Conservation (phyloP, 148 eudicot genomes). For the Euryodendron excelsum region DNA sequence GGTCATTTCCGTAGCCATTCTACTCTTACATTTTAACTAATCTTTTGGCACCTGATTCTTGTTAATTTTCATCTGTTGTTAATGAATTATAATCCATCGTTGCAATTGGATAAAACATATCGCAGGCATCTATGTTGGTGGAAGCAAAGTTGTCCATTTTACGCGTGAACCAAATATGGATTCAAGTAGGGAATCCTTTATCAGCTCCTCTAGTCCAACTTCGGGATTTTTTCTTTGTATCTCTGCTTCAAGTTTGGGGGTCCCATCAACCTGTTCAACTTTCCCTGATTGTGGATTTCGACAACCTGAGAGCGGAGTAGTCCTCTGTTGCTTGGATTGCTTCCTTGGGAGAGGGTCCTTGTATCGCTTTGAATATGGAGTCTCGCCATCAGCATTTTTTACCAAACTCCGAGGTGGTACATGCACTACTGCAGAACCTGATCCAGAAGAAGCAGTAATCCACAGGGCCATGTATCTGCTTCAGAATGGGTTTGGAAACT, state of each 20-base stretch:
- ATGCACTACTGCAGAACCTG: constrained; percentile 23
- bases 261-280: constrained; percentile 18
- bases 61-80: neutral
- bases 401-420: constrained; percentile 26
- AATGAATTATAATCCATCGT: neutral
- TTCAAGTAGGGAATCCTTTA: neutral
- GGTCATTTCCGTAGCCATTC: neutral
- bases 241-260: constrained; percentile 10
- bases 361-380: constrained; percentile 23
- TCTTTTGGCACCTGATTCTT: neutral
- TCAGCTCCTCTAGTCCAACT: too few species aligned
- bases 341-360: constrained; percentile 20
- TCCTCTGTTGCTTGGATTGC: constrained; percentile 25
- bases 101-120: neutral
- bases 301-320: constrained; percentile 28
- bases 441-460: constrained; percentile 14
- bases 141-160: constrained; percentile 39
- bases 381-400: neutral
- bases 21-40: too few species aligned
- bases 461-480: constrained; percentile 20
- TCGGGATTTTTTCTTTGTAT: too few species aligned
- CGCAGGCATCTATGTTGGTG: constrained; percentile 42
- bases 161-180: constrained; percentile 13
- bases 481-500: constrained; percentile 25
- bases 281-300: constrained; percentile 31